A percentile compares a stretch with the other conserved stretches of the same genome.
These are phyloP conservation scores for Pulveroboletus sp. DNA, from an alignment of 768 basidiomycete species.

Conservation along the genomic window DNA sequence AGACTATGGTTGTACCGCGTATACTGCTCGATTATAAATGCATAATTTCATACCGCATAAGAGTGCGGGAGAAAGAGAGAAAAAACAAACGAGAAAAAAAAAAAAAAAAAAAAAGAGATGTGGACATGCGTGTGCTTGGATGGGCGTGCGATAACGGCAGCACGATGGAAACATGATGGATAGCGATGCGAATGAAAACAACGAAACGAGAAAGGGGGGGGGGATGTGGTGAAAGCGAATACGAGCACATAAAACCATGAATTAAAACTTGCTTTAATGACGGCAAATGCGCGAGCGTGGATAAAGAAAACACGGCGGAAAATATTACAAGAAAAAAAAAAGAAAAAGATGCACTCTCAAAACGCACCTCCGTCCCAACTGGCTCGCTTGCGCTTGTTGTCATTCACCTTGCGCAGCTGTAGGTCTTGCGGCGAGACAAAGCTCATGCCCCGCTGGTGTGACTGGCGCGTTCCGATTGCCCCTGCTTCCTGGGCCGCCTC, in stretches of 20 bases:
- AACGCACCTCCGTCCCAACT: slow-evolving; percentile 52
- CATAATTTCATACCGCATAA: slow-evolving; percentile 20
- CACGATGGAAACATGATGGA: slow-evolving; percentile 13
- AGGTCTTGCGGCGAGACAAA: slow-evolving; percentile 54
- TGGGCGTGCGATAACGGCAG: slow-evolving; percentile 14
- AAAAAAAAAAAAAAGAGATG: not conserved
- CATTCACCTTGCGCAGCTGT: slow-evolving; percentile 43
- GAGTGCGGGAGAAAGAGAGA: not conserved
- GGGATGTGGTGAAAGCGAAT: slow-evolving; percentile 10
- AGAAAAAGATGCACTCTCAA: slow-evolving; percentile 8
- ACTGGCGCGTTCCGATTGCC: slow-evolving; percentile 11
- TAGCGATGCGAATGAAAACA: slow-evolving; percentile 23
- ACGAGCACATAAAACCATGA: not conserved
- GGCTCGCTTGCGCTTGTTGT: slow-evolving; percentile 56
- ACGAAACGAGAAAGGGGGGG: slow-evolving; percentile 1
- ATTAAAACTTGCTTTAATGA: not conserved
- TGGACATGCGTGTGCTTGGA: slow-evolving; percentile 11
- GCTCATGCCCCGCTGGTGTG: slow-evolving; percentile 49
- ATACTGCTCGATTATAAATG: slow-evolving; percentile 28
- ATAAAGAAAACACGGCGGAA: slow-evolving; percentile 8
- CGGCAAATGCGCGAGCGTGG: slow-evolving; percentile 12
- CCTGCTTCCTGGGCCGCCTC: slow-evolving; percentile 15
- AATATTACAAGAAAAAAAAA: not conserved
- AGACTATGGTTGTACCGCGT: slow-evolving; percentile 28
- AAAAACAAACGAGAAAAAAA: not conserved